A percentile compares a stretch with the other conserved stretches of the same genome.
Evolutionary conservation across 345 rosid genomes (phyloP).

Genomic region (Draba incana): DNA sequence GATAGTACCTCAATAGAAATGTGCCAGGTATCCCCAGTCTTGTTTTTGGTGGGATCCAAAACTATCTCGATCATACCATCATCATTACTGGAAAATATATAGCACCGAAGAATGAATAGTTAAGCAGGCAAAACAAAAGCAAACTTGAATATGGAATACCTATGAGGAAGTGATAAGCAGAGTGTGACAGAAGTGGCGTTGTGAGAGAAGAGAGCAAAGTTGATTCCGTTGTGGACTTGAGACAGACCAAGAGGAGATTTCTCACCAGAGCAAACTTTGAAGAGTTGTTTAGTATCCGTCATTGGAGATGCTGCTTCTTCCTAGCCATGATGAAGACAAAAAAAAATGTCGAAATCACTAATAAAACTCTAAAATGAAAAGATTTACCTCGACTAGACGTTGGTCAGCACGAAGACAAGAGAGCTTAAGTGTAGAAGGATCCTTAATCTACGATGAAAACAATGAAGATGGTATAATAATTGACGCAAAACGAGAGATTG

Average conservation of each 20-base stretch:
- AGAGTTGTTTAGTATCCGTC: conserved; percentile 45
- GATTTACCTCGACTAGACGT: conserved; percentile 64
- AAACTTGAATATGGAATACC: conserved; percentile 47
- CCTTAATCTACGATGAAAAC: conserved; percentile 49
- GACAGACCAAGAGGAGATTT: conserved; percentile 82
- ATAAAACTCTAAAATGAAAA: neutral
- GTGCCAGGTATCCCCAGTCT: conserved; percentile 95
- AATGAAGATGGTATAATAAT: conserved; percentile 1
- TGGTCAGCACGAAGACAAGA: conserved; percentile 57
- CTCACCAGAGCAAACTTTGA: conserved; percentile 67
- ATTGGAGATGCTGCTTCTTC: conserved; percentile 54
- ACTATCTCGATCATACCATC: conserved; percentile 64
- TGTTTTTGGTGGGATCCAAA: conserved; percentile 71
- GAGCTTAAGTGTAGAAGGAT: conserved; percentile 43
- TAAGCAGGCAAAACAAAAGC: conserved; percentile 9
- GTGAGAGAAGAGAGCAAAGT: conserved; percentile 85
- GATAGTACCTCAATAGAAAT: conserved; percentile 75
- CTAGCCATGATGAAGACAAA: conserved; percentile 24
- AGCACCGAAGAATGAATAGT: neutral
- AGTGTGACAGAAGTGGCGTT: conserved; percentile 81
- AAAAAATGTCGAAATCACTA: neutral
- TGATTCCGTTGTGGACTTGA: conserved; percentile 73
- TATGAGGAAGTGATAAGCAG: conserved; percentile 68
- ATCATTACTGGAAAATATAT: conserved; percentile 47
- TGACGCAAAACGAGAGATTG: neutral